Conservation (phyloP, 75 land plant genomes). For the Sequoia sempervirens region DNA sequence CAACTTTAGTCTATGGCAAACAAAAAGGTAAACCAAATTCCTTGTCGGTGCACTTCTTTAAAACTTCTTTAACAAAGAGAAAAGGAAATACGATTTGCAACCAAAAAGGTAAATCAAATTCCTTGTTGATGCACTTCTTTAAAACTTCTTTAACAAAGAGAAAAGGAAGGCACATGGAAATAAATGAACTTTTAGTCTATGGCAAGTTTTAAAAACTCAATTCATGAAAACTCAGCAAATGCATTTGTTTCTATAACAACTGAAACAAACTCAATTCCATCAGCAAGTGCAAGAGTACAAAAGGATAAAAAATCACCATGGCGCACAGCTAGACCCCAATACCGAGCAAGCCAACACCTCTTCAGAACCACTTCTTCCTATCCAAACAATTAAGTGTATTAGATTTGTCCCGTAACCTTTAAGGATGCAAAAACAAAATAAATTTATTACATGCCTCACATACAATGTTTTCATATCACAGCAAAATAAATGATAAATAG, state of each 20-base stretch:
- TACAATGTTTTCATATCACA: background rate
- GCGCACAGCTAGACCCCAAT: conserved; percentile 83
- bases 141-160: background rate
- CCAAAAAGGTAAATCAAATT: background rate
- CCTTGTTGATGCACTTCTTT: background rate
- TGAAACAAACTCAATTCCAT: background rate
- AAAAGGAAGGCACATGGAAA: background rate
- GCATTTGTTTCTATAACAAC: background rate
- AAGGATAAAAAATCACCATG: conserved; percentile 51
- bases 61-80: background rate
- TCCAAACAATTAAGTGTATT: background rate
- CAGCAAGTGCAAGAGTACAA: background rate
- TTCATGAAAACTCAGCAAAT: background rate
- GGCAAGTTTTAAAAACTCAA: background rate
- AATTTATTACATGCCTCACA: background rate
- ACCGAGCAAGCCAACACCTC: conserved; percentile 98
- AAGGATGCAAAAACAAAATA: background rate
- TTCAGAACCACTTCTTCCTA: conserved; percentile 97
- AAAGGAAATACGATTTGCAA: background rate
- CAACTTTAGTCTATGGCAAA: background rate
- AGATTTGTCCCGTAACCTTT: background rate
- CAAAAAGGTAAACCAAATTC: background rate
- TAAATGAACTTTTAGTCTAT: background rate
- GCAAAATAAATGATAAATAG: background rate
- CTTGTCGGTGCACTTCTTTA: background rate